Conservation (phyloP, 2,329 filamentous ascomycete genomes). For the Trichoderma brevicompactum region DNA sequence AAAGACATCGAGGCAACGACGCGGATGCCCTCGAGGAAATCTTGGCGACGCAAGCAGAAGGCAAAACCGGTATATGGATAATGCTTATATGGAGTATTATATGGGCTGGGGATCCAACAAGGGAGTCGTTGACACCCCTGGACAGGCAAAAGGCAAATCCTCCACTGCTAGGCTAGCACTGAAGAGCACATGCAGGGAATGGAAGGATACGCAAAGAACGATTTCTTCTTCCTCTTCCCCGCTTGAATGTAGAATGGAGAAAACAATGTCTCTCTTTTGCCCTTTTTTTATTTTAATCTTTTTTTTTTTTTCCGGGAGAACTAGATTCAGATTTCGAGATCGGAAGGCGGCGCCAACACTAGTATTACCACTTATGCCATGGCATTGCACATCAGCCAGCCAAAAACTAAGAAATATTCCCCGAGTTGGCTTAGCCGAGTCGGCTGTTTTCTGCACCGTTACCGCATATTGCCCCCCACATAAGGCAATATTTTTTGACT, state of each 20-base stretch:
- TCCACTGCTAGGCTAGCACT: background rate
- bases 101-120: background rate
- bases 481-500: background rate
- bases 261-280: background rate
- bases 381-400: background rate
- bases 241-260: background rate
- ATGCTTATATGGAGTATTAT: conserved; percentile 4
- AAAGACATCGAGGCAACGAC: background rate
- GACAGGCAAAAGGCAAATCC: conserved; percentile 11
- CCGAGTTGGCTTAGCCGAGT: background rate
- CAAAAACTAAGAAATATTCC: conserved; percentile 4
- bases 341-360: conserved; percentile 18
- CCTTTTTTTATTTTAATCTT: background rate
- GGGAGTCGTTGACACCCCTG: conserved; percentile 21
- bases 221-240: background rate
- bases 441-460: background rate
- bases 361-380: background rate
- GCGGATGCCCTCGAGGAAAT: background rate
- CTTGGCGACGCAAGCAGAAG: background rate
- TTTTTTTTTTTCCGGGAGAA: background rate
- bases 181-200: background rate
- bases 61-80: background rate
- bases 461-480: conserved; percentile 17
- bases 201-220: background rate
- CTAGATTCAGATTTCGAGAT: conserved; percentile 20